These are phyloP conservation scores for Dendrocalamus sinicus DNA, from an alignment of 176 grass and related monocot species.

Conservation along the genomic window DNA sequence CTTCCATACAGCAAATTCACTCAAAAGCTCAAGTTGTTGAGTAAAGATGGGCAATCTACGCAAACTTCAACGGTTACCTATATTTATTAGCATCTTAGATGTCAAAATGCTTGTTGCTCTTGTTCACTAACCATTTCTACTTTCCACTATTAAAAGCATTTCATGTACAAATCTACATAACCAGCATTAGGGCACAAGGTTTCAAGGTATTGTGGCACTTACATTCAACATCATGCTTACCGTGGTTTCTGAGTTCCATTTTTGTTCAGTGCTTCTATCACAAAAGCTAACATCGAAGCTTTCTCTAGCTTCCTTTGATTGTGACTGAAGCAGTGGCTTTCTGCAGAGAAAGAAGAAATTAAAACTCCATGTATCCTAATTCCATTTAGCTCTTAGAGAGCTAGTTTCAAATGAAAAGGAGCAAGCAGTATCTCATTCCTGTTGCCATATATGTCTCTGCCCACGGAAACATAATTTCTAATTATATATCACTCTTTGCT, in stretches of 20 bases:
- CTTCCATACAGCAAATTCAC: slow-evolving; percentile 3
- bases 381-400: slow-evolving; percentile 14
- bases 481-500: slow-evolving; percentile 6
- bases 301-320: slow-evolving; percentile 19
- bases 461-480: not conserved
- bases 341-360: slow-evolving; percentile 29
- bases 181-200: not conserved
- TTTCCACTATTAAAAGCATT: slow-evolving; percentile 37
- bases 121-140: slow-evolving; percentile 18
- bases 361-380: slow-evolving; percentile 10
- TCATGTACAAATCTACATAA: not conserved
- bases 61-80: slow-evolving; percentile 9
- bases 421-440: not conserved
- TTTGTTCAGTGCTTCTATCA: slow-evolving; percentile 11
- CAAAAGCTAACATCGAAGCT: slow-evolving; percentile 18
- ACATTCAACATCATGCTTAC: slow-evolving; percentile 8
- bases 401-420: slow-evolving; percentile 4
- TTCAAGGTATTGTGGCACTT: not conserved
- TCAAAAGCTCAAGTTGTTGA: not conserved
- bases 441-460: not conserved
- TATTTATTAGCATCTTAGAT: slow-evolving; percentile 4
- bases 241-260: not conserved
- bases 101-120: slow-evolving; percentile 13
- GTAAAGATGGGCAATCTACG: slow-evolving; percentile 7
- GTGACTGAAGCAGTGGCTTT: slow-evolving; percentile 27